These are phyloP conservation scores for Chrysosporium keratinophilum DNA, from an alignment of 2,329 filamentous ascomycete genomes.

Conservation along the genomic window DNA sequence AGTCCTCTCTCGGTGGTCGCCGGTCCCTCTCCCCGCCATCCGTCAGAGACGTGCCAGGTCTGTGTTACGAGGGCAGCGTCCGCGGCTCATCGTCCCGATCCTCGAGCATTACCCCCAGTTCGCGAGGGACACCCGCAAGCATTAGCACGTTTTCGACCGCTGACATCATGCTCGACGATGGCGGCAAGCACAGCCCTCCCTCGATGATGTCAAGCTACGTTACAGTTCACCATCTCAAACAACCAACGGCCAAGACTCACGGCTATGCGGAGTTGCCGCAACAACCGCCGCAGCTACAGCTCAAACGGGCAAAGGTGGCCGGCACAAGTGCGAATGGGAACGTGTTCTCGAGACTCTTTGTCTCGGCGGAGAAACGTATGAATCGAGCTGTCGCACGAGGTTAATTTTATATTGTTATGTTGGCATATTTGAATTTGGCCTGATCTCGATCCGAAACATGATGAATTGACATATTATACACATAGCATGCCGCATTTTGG, in stretches of 20 bases:
- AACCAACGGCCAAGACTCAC: slow-evolving; percentile 25
- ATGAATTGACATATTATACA: too few species aligned
- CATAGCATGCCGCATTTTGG: too few species aligned
- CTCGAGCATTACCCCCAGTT: slow-evolving; percentile 36
- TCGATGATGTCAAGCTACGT: slow-evolving; percentile 29
- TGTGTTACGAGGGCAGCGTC: slow-evolving; percentile 34
- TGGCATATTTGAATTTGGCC: neutral
- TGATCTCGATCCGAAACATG: neutral
- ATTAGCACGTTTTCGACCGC: slow-evolving; percentile 31
- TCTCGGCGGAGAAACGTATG: slow-evolving; percentile 32
- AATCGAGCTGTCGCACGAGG: slow-evolving; percentile 22
- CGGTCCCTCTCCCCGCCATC: slow-evolving; percentile 38
- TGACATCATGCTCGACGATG: slow-evolving; percentile 29
- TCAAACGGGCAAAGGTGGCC: slow-evolving; percentile 34
- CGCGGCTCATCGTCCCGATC: slow-evolving; percentile 32
- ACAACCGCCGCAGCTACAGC: slow-evolving; percentile 26
- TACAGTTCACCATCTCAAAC: slow-evolving; percentile 23
- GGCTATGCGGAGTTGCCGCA: slow-evolving; percentile 18
- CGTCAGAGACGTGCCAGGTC: slow-evolving; percentile 34
- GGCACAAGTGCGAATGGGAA: slow-evolving; percentile 25
- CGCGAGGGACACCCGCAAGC: slow-evolving; percentile 36
- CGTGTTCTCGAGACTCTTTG: slow-evolving; percentile 36
- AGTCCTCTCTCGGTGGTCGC: slow-evolving; percentile 28
- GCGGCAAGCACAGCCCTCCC: slow-evolving; percentile 23
- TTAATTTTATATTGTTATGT: neutral